Evolutionary conservation across 2,329 filamentous ascomycete genomes (phyloP).

Genomic region (Bipolaris victoriae): DNA sequence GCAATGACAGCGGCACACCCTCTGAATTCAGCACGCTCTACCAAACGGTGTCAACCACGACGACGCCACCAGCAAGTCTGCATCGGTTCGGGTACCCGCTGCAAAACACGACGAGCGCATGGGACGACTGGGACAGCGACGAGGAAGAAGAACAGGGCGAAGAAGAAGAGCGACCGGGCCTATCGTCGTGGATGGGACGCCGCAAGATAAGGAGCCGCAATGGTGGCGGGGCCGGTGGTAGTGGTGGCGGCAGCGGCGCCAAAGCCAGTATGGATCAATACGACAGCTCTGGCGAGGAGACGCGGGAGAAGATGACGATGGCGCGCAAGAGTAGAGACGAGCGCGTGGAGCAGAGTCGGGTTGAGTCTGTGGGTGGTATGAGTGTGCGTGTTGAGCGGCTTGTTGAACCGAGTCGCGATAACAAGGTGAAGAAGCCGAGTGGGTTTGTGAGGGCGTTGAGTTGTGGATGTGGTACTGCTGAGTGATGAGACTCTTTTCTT

Average conservation of each 20-base stretch:
- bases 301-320: background rate
- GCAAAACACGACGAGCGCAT: conserved; percentile 43
- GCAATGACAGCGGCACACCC: conserved; percentile 36
- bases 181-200: conserved; percentile 35
- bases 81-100: conserved; percentile 31
- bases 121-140: conserved; percentile 48
- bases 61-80: conserved; percentile 25
- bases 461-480: conserved; percentile 34
- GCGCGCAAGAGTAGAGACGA: conserved; percentile 12
- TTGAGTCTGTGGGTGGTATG: conserved; percentile 1
- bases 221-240: too few relatives aligned
- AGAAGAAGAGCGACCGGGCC: conserved; percentile 16
- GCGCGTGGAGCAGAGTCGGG: conserved; percentile 4
- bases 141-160: conserved; percentile 30
- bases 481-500: background rate
- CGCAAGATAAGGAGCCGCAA: conserved; percentile 14
- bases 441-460: conserved; percentile 43
- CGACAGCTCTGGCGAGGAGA: conserved; percentile 14
- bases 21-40: conserved; percentile 38
- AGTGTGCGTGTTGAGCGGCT: conserved; percentile 8
- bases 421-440: conserved; percentile 28
- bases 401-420: background rate
- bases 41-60: conserved; percentile 25
- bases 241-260: background rate
- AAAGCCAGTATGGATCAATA: conserved; percentile 22